These are phyloP conservation scores for Ascochyta koolunga DNA, from an alignment of 2,329 filamentous ascomycete genomes.

Conservation along the genomic window DNA sequence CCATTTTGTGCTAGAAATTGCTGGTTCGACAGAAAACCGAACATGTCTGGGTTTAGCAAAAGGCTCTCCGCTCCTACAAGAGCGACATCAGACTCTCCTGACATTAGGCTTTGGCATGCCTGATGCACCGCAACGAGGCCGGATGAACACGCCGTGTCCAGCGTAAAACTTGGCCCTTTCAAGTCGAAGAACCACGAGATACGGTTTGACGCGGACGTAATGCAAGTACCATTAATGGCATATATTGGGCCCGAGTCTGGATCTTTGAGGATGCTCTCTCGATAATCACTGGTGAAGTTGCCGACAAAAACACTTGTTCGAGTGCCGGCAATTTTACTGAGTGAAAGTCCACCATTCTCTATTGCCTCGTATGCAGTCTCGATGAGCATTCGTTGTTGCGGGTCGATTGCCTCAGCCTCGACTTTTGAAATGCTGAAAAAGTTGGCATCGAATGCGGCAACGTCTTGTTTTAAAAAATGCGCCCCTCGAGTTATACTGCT, in stretches of 20 bases:
- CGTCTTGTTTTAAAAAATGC: too few species aligned
- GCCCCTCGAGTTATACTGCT: not conserved
- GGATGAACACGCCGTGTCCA: constrained; percentile 33
- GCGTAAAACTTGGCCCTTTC: constrained; percentile 18
- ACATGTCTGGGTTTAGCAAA: too few species aligned
- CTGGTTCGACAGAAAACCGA: too few species aligned
- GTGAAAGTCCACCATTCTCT: constrained; percentile 23
- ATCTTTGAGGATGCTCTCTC: not conserved
- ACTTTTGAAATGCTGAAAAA: not conserved
- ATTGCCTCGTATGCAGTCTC: constrained; percentile 33
- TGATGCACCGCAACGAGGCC: constrained; percentile 19
- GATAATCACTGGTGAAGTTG: constrained; percentile 20
- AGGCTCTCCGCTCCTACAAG: too few species aligned
- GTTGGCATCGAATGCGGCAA: not conserved
- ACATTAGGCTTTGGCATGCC: not conserved
- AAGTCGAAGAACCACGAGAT: constrained; percentile 23
- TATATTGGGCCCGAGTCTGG: not conserved
- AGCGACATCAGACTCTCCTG: too few species aligned
- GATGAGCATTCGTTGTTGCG: constrained; percentile 32
- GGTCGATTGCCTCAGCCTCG: constrained; percentile 22
- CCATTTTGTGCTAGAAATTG: too few species aligned
- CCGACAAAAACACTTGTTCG: constrained; percentile 26
- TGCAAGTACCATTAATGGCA: not conserved
- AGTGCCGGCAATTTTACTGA: constrained; percentile 14
- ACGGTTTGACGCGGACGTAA: constrained; percentile 16